Percentiles rank a stretch among this genome's conserved stretches.
Conservation (phyloP, 495 filamentous ascomycete genomes). For the Aspergillus hancockii region DNA sequence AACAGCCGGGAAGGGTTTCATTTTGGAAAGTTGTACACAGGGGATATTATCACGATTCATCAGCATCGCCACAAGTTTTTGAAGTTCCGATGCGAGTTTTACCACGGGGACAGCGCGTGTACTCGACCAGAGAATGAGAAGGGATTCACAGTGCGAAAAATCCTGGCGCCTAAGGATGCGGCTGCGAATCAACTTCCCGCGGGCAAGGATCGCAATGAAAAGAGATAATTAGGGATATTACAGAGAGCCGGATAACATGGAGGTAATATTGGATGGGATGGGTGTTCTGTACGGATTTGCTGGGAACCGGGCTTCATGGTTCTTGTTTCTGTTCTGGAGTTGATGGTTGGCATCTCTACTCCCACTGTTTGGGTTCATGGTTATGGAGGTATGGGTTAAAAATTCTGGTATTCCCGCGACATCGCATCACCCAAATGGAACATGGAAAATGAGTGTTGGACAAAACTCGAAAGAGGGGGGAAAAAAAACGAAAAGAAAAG, state of each 20-base stretch:
- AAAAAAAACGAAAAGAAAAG: constrained; percentile 6
- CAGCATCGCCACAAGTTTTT: constrained; percentile 44
- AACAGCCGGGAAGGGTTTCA: constrained; percentile 50
- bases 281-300: background rate
- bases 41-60: constrained; percentile 71
- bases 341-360: background rate
- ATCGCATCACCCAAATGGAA: background rate
- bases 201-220: constrained; percentile 21
- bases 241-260: background rate
- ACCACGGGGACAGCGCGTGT: constrained; percentile 50
- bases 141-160: constrained; percentile 40
- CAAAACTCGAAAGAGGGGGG: background rate
- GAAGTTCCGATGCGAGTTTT: constrained; percentile 55
- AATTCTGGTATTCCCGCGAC: background rate
- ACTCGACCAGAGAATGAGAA: constrained; percentile 43
- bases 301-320: background rate
- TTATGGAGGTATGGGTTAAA: background rate
- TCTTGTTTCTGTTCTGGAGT: constrained; percentile 3
- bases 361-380: background rate
- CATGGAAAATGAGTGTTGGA: background rate
- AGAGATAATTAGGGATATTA: constrained; percentile 9
- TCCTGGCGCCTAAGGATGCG: constrained; percentile 30
- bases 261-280: background rate
- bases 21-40: constrained; percentile 69
- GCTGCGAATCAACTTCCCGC: constrained; percentile 31